Evolutionary conservation across 2,329 filamentous ascomycete species (phyloP).

Genomic region (Sporothrix dimorphospora): DNA sequence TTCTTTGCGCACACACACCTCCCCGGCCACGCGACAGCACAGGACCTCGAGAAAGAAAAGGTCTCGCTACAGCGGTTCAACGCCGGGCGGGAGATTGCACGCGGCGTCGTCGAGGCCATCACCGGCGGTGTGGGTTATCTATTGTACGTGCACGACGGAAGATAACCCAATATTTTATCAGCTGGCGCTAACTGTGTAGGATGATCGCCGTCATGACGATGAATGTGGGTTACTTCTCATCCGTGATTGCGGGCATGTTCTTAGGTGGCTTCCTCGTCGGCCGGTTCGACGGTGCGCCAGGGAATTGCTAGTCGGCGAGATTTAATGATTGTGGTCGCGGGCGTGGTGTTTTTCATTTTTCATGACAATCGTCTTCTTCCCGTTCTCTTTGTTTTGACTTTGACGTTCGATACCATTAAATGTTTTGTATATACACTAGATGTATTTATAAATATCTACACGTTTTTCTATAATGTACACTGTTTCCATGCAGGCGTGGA

Average conservation of each 20-base stretch:
- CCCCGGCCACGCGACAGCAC: background rate
- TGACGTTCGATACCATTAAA: background rate
- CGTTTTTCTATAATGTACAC: background rate
- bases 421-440: background rate
- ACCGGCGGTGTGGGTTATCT: conserved; percentile 78
- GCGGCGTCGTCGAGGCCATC: conserved; percentile 57
- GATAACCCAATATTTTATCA: conserved; percentile 44
- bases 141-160: conserved; percentile 59
- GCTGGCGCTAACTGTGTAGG: conserved; percentile 52
- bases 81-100: background rate
- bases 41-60: background rate
- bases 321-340: background rate
- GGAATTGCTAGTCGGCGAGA: background rate
- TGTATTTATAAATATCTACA: background rate
- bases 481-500: too few species aligned
- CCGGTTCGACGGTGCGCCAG: conserved; percentile 2
- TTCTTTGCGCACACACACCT: background rate
- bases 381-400: background rate
- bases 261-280: conserved; percentile 15
- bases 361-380: background rate
- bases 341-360: background rate
- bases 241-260: conserved; percentile 62
- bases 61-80: background rate
- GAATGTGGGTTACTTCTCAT: conserved; percentile 80
- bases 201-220: conserved; percentile 91